These are phyloP conservation scores for Alternaria sp. DNA, from an alignment of 2,329 filamentous ascomycete species.

Conservation along the genomic window DNA sequence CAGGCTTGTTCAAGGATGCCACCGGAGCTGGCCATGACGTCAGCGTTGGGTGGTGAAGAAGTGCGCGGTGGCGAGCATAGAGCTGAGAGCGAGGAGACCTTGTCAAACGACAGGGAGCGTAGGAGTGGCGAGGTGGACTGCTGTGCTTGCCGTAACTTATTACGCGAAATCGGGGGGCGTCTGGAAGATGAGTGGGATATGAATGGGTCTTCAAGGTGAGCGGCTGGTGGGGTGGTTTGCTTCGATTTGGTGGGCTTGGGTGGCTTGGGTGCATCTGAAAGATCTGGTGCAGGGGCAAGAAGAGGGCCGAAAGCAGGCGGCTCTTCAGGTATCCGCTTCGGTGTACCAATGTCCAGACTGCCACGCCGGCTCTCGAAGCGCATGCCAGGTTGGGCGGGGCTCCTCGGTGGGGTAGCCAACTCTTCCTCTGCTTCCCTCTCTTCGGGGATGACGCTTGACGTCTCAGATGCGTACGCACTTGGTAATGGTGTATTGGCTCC, in stretches of 20 bases:
- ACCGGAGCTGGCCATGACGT: conserved; percentile 40
- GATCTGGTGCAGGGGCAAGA: conserved; percentile 39
- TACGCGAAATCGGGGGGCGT: conserved; percentile 42
- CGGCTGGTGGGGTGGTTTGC: conserved; percentile 15
- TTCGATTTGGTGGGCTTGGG: conserved; percentile 36
- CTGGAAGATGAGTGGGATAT: conserved; percentile 26
- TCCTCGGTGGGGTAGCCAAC: conserved; percentile 44
- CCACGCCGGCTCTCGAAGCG: conserved; percentile 37
- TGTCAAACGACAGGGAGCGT: conserved; percentile 47
- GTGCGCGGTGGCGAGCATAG: conserved; percentile 37
- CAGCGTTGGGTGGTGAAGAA: conserved; percentile 34
- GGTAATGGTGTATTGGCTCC: conserved; percentile 59
- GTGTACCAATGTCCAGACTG: conserved; percentile 37
- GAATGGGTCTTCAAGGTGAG: conserved; percentile 19
- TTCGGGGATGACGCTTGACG: conserved; percentile 53
- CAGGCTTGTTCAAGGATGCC: conserved; percentile 81
- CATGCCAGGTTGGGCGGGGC: conserved; percentile 32
- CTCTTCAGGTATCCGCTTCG: conserved; percentile 32
- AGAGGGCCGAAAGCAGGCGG: conserved; percentile 28
- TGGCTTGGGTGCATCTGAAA: conserved; percentile 38
- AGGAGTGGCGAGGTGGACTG: conserved; percentile 49
- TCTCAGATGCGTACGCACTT: conserved; percentile 67
- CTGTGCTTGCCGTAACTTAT: conserved; percentile 42
- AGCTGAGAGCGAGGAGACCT: conserved; percentile 36
- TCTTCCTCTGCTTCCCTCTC: conserved; percentile 45